Evolutionary conservation across 2,329 filamentous ascomycete genomes (phyloP).

Genomic region (Coleophoma crateriformis): DNA sequence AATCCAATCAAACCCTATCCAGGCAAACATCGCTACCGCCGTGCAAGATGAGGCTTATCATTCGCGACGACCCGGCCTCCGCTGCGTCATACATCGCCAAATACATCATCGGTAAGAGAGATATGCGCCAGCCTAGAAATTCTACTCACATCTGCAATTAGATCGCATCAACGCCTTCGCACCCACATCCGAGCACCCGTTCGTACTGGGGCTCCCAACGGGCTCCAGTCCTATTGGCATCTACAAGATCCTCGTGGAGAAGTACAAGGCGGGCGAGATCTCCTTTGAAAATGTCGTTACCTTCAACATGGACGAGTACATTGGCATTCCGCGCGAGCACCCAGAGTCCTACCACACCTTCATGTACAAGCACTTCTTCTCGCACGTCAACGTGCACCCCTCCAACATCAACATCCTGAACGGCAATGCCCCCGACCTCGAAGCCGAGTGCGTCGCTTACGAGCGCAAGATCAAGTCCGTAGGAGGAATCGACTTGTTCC

Average conservation of each 20-base stretch:
- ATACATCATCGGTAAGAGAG: slow-evolving; percentile 64
- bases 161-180: slow-evolving; percentile 74
- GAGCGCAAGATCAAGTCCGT: slow-evolving; percentile 69
- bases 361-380: slow-evolving; percentile 93
- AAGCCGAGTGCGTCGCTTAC: slow-evolving; percentile 72
- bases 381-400: slow-evolving; percentile 74
- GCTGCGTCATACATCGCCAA: slow-evolving; percentile 74
- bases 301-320: slow-evolving; percentile 94
- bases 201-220: slow-evolving; percentile 78
- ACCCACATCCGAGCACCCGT: slow-evolving; percentile 66
- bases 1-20: background rate
- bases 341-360: slow-evolving; percentile 85
- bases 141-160: slow-evolving; percentile 23
- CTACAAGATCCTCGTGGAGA: slow-evolving; percentile 69
- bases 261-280: slow-evolving; percentile 65
- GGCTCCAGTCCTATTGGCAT: slow-evolving; percentile 75
- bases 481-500: slow-evolving; percentile 80
- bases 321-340: slow-evolving; percentile 76
- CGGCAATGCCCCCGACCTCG: slow-evolving; percentile 71
- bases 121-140: background rate
- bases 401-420: slow-evolving; percentile 81
- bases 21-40: background rate
- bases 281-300: slow-evolving; percentile 86
- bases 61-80: slow-evolving; percentile 63
- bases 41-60: slow-evolving; percentile 69